Evolutionary conservation across 108 stramenopile species (phyloP).

Genomic region (Skeletonema marinoi): DNA sequence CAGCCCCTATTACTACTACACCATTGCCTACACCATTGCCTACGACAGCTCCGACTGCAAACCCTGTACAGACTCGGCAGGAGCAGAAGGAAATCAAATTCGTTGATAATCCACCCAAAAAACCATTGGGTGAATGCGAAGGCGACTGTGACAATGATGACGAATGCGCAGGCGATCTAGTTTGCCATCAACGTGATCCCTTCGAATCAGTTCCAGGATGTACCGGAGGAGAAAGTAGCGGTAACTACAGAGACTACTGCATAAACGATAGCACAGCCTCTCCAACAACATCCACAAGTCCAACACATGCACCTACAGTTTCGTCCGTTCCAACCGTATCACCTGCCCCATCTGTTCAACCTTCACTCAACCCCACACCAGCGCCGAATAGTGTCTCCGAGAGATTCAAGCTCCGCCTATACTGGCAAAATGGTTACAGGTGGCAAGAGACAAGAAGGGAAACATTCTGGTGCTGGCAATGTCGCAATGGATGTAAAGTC

Average conservation of each 20-base stretch:
- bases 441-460: slow-evolving; percentile 63
- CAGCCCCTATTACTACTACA: too few relatives aligned
- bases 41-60: neutral
- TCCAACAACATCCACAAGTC: neutral
- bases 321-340: neutral
- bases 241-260: slow-evolving; percentile 18
- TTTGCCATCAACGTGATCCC: slow-evolving; percentile 9
- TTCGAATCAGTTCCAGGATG: slow-evolving; percentile 27
- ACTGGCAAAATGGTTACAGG: slow-evolving; percentile 55
- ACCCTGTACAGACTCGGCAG: neutral
- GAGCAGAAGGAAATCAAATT: too few relatives aligned
- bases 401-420: slow-evolving; percentile 45
- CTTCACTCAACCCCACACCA: neutral
- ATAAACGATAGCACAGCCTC: neutral
- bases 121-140: slow-evolving; percentile 3
- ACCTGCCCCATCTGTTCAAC: neutral
- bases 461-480: slow-evolving; percentile 57
- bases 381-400: slow-evolving; percentile 9
- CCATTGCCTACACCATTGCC: neutral
- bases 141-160: slow-evolving; percentile 4
- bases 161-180: slow-evolving; percentile 24
- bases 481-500: slow-evolving; percentile 3
- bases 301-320: neutral
- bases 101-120: neutral
- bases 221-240: neutral